These are phyloP conservation scores for Ophiostoma montium DNA, from an alignment of 2,329 filamentous ascomycete species.

Conservation along the genomic window DNA sequence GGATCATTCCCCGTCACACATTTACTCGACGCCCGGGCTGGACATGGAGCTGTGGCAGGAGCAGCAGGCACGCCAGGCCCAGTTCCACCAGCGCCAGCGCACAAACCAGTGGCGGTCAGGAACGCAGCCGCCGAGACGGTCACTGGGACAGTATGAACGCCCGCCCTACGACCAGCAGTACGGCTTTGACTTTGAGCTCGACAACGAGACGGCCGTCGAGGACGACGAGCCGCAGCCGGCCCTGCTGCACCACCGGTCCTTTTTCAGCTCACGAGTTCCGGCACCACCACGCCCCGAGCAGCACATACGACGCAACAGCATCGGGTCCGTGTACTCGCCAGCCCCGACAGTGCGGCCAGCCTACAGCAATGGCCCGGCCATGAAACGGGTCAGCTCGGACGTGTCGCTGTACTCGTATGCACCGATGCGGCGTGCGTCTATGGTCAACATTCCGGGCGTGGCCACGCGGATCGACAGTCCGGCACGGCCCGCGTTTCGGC, in stretches of 20 bases:
- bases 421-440: slow-evolving; percentile 32
- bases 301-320: slow-evolving; percentile 18
- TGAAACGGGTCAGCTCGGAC: slow-evolving; percentile 32
- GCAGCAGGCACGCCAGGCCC: slow-evolving; percentile 8
- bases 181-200: background rate
- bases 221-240: too few species aligned
- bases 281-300: too few species aligned
- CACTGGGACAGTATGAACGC: background rate
- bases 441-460: slow-evolving; percentile 34
- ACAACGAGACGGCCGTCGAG: too few species aligned
- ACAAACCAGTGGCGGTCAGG: slow-evolving; percentile 1
- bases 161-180: background rate
- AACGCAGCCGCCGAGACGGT: background rate
- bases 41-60: slow-evolving; percentile 9
- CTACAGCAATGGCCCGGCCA: slow-evolving; percentile 17
- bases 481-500: slow-evolving; percentile 18
- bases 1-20: background rate
- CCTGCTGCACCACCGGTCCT: background rate
- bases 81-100: slow-evolving; percentile 8
- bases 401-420: slow-evolving; percentile 32
- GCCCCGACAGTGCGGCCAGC: slow-evolving; percentile 15
- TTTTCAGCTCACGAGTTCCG: slow-evolving; percentile 8
- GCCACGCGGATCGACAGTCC: slow-evolving; percentile 27
- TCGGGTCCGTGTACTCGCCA: slow-evolving; percentile 15
- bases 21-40: slow-evolving; percentile 1